phyloP scores from a whole-genome alignment of 129 eudicot species.

The Escallonia rubra region DNA sequence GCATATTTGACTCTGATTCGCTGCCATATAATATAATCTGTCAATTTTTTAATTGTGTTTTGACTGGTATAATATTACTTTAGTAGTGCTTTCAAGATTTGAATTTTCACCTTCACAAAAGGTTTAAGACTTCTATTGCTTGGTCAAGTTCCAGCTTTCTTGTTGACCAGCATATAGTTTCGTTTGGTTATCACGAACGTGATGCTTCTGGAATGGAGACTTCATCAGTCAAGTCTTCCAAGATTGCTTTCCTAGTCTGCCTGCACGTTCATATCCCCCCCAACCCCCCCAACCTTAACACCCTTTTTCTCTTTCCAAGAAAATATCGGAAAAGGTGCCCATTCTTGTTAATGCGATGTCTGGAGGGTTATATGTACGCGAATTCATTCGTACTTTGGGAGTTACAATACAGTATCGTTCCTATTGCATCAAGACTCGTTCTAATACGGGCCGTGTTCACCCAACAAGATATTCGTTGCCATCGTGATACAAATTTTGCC shows the following conservation, averaged over 20 bases:
- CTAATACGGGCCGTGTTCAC: no score
- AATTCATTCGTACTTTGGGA: no score
- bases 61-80: conserved; percentile 1
- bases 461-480: no score
- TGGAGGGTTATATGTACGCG: no score
- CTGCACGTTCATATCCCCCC: not conserved
- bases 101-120: not conserved
- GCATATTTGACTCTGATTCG: not conserved
- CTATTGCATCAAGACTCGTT: no score
- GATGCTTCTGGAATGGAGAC: not conserved
- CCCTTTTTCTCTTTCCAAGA: no score
- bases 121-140: not conserved
- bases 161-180: not conserved
- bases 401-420: no score
- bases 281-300: no score
- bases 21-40: not conserved
- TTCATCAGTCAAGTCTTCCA: not conserved
- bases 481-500: no score
- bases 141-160: conserved; percentile 6
- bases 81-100: not conserved
- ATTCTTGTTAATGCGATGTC: no score
- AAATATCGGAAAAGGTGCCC: no score
- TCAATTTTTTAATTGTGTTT: not conserved
- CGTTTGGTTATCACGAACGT: not conserved
- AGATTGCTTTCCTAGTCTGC: not conserved